Percentiles rank a stretch among this genome's conserved stretches.
These are phyloP conservation scores for Nemophila menziesii DNA, from an alignment of 257 asterid species.

Conservation along the genomic window DNA sequence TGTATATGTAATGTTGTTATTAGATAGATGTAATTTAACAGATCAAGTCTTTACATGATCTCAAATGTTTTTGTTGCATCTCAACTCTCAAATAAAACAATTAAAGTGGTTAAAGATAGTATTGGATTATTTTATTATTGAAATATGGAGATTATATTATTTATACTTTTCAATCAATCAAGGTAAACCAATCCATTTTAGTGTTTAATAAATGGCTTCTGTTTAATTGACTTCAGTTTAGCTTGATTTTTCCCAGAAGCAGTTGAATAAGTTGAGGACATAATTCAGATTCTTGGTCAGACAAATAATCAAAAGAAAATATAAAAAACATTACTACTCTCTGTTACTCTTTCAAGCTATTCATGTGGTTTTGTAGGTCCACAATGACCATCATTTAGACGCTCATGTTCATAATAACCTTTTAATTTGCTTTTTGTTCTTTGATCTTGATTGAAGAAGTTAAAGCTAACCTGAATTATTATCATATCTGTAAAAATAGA, in stretches of 20 bases:
- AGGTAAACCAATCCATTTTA: slow-evolving; percentile 25
- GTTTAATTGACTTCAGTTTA: too few species aligned
- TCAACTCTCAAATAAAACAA: too few species aligned
- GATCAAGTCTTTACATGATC: too few species aligned
- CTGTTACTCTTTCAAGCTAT: background rate
- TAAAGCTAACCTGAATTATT: background rate
- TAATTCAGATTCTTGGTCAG: slow-evolving; percentile 92
- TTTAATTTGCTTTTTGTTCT: slow-evolving; percentile 64
- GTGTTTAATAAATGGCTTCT: background rate
- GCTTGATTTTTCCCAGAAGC: slow-evolving; percentile 32
- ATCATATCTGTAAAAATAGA: slow-evolving; percentile 31
- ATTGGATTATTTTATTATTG: slow-evolving; percentile 1
- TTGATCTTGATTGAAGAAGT: background rate
- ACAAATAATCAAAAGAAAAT: background rate
- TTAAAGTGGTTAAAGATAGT: slow-evolving; percentile 11
- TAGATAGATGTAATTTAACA: too few species aligned
- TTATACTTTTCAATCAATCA: too few species aligned
- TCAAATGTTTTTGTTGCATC: too few species aligned
- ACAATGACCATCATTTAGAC: slow-evolving; percentile 64
- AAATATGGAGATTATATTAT: background rate
- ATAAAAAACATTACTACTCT: too few species aligned
- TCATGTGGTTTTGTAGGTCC: slow-evolving; percentile 46
- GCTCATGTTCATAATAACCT: slow-evolving; percentile 99
- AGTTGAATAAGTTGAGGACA: slow-evolving; percentile 87
- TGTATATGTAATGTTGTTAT: too few species aligned